phyloP scores from a whole-genome alignment of 345 rosid species.

The Brassica juncea region DNA sequence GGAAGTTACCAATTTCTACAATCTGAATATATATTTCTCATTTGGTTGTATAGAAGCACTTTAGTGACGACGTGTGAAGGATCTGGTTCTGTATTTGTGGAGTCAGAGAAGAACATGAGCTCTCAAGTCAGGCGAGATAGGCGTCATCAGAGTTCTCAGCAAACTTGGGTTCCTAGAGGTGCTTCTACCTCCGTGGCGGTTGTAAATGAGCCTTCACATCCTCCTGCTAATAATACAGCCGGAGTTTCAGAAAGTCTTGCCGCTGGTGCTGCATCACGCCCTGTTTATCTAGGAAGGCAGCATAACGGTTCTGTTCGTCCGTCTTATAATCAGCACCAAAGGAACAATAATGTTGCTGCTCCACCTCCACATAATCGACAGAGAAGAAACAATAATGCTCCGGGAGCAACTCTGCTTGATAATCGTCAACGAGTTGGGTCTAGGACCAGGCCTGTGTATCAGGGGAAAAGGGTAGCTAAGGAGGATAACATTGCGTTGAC shows the following conservation, averaged over 20 bases:
- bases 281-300: background rate
- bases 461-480: slow-evolving; percentile 44
- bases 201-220: slow-evolving; percentile 12
- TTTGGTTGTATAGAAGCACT: background rate
- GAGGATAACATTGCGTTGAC: slow-evolving; percentile 36
- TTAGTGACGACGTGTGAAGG: background rate
- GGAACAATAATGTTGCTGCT: background rate
- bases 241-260: slow-evolving; percentile 37
- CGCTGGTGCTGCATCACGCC: background rate
- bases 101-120: slow-evolving; percentile 53
- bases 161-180: slow-evolving; percentile 75
- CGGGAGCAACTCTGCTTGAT: background rate
- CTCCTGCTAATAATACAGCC: slow-evolving; percentile 32
- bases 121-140: slow-evolving; percentile 56
- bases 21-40: background rate
- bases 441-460: slow-evolving; percentile 43
- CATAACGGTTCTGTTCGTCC: background rate
- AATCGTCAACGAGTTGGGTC: slow-evolving; percentile 41
- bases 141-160: slow-evolving; percentile 52
- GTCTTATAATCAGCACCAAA: background rate
- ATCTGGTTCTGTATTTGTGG: slow-evolving; percentile 28
- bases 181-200: slow-evolving; percentile 32
- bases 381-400: background rate
- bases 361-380: background rate
- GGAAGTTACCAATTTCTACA: no score